Conservation (phyloP, 2,329 filamentous ascomycete genomes). For the Epichloe sp. region DNA sequence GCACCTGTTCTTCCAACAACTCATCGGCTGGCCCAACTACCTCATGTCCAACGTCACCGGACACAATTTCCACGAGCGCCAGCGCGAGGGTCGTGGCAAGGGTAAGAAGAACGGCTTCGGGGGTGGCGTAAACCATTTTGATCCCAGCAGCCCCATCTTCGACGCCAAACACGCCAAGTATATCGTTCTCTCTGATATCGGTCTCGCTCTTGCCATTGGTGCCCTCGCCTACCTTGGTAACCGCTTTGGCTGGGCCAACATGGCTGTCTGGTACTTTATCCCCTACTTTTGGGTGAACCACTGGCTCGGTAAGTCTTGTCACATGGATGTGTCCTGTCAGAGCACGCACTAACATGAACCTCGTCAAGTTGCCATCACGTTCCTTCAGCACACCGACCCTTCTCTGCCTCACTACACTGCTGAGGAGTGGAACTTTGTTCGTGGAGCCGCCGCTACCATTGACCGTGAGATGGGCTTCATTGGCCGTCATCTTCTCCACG, state of each 20-base stretch:
- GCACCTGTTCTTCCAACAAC: constrained; percentile 70
- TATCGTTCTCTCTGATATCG: constrained; percentile 77
- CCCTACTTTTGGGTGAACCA: constrained; percentile 98
- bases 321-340: neutral
- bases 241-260: constrained; percentile 72
- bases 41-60: constrained; percentile 85
- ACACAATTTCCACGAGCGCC: constrained; percentile 85
- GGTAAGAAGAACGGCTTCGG: constrained; percentile 78
- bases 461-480: constrained; percentile 97
- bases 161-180: constrained; percentile 82
- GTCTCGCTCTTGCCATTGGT: constrained; percentile 49
- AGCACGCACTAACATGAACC: constrained; percentile 14
- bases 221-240: constrained; percentile 57
- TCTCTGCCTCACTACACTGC: constrained; percentile 83
- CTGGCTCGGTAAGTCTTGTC: constrained; percentile 70
- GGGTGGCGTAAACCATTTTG: constrained; percentile 90
- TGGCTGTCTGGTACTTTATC: constrained; percentile 87
- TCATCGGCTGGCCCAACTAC: constrained; percentile 89
- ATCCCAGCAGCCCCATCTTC: constrained; percentile 76
- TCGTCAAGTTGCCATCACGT: constrained; percentile 84
- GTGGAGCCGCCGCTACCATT: constrained; percentile 88
- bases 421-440: constrained; percentile 81
- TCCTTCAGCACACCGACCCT: constrained; percentile 92
- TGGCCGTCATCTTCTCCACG: constrained; percentile 79
- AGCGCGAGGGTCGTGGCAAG: constrained; percentile 83